Percentiles rank a stretch among this genome's conserved stretches.
phyloP scores from a whole-genome alignment of 2,329 filamentous ascomycete genomes.

The Chaetomium sp. region DNA sequence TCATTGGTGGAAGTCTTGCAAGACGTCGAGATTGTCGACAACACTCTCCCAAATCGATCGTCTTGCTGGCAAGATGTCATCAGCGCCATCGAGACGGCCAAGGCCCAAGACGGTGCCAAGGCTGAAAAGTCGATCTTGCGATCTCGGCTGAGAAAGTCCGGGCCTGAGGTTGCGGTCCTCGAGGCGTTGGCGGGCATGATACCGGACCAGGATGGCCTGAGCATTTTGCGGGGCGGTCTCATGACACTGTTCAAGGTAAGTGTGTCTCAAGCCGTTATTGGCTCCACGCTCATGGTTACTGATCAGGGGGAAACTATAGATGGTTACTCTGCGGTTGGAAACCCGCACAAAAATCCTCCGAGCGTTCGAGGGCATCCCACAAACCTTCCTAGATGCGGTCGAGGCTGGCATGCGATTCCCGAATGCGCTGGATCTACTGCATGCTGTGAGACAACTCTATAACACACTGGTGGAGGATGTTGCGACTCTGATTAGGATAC shows the following conservation, averaged over 20 bases:
- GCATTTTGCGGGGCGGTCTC: neutral
- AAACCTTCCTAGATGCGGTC: neutral
- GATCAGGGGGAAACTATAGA: neutral
- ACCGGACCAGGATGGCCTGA: conserved; percentile 2
- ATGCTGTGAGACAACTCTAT: neutral
- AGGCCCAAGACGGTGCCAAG: neutral
- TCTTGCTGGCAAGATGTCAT: conserved; percentile 1
- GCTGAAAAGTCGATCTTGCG: neutral
- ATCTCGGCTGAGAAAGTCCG: neutral
- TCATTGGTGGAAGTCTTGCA: neutral
- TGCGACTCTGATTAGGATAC: neutral
- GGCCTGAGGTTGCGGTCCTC: neutral
- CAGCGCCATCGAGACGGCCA: conserved; percentile 1
- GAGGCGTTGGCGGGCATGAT: neutral
- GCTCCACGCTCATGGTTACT: too few relatives aligned
- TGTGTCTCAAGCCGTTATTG: neutral
- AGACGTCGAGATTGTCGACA: neutral
- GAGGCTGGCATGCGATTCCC: neutral
- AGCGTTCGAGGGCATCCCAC: neutral
- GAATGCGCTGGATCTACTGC: neutral
- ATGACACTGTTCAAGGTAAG: neutral
- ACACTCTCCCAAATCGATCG: neutral
- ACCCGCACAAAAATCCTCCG: neutral
- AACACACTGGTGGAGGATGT: neutral
- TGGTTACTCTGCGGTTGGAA: neutral